These are phyloP conservation scores for Aspergillus flavus DNA, from an alignment of 2,329 filamentous ascomycete species.

Conservation along the genomic window DNA sequence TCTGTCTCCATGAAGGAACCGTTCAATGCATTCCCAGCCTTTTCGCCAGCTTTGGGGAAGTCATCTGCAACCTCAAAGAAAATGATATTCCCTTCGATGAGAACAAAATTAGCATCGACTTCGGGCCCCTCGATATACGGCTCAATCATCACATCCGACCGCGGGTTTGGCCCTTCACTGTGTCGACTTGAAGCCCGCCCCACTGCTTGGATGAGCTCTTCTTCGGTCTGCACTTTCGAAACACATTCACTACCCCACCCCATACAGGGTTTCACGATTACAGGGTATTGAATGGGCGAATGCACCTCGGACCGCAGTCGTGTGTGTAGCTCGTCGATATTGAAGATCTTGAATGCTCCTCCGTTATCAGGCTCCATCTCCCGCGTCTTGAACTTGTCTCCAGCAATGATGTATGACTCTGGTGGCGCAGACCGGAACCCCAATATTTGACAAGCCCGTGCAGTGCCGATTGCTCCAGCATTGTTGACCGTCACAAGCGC, in stretches of 20 bases:
- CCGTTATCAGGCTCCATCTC: background rate
- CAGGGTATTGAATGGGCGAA: background rate
- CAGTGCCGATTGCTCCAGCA: background rate
- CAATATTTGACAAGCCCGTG: constrained; percentile 5
- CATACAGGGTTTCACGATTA: constrained; percentile 7
- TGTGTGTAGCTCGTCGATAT: background rate
- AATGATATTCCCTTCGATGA: background rate
- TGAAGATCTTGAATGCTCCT: constrained; percentile 4
- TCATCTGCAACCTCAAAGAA: constrained; percentile 7
- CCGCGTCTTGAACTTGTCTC: constrained; percentile 7
- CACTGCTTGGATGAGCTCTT: constrained; percentile 4
- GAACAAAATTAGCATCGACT: constrained; percentile 7
- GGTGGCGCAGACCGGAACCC: constrained; percentile 1
- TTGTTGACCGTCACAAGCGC: constrained; percentile 5
- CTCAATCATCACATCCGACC: constrained; percentile 3
- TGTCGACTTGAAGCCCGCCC: background rate
- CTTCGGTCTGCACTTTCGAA: constrained; percentile 1
- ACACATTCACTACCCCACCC: constrained; percentile 2
- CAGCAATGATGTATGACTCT: constrained; percentile 1
- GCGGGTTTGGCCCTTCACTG: background rate
- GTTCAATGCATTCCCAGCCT: background rate
- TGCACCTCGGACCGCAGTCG: background rate
- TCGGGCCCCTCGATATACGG: constrained; percentile 5
- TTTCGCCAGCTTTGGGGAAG: constrained; percentile 4
- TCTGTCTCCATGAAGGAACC: constrained; percentile 1